Base-by-base conservation (phyloP, 768 basidiomycete genomes). In the Zangia roseola region DNA sequence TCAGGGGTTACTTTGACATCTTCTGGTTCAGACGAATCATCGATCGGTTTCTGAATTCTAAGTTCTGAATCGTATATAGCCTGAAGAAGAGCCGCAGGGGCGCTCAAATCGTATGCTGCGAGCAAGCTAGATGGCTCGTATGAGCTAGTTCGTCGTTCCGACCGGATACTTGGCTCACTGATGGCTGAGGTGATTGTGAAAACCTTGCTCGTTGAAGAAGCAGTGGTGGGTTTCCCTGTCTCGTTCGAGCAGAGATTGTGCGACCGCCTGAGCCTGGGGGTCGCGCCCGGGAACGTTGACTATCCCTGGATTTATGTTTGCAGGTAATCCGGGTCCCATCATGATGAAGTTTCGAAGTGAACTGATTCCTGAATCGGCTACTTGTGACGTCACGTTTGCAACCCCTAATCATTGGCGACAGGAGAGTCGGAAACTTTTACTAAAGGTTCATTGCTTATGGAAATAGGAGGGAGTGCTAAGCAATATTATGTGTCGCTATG, bases 121-220 rank as follows among this genome's bases (percentile, higher is more conserved):
- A 83, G 63, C 10, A 82, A 45, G 52, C 81, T 83, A 21, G 14
- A 6, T 10, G 31, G n/a, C 24, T 16, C 25, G 26, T 2, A 38
- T 43, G 13, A 45, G 33, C 26, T 31, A 31, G 13, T 8, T n/a
- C 7, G 24, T 28, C 16, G n/a, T n/a, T 19, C 40, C 40, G 4
- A 40, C 3, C 20, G 35, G 14, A 26, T 7, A 13, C 28, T 21
- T 34, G 10, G 56, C 76, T 62, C 43, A 82, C 81, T 83, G 81
- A 55, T 84, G 81, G 54, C 74, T 76, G 13, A 80, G 61, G 60
- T 84, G 82, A 58, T 82, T 82, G 55, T 84, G 81, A 24, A 82
- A 69, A 3, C 72, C 71, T 16, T 69, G 64, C 16, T 59, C 43
- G 10, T 70, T 62, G 55, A 73, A 80, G 57, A 73, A 76, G 57